These are phyloP conservation scores for Alternaria hordeiaustralica DNA, from an alignment of 2,329 filamentous ascomycete genomes.

Conservation along the genomic window DNA sequence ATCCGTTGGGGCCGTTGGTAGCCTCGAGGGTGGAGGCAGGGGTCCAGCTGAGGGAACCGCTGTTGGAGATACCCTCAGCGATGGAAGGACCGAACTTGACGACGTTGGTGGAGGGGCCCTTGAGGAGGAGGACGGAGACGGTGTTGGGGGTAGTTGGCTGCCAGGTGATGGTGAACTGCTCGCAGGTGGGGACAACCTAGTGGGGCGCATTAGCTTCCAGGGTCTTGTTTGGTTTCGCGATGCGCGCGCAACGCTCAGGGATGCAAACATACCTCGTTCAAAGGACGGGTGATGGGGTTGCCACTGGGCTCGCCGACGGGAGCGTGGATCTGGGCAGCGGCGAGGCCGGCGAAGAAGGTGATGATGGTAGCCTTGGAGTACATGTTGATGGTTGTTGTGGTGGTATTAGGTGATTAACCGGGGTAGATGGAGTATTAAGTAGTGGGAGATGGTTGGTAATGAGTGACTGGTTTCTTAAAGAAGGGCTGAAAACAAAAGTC, in stretches of 20 bases:
- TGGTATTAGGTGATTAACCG: slow-evolving; percentile 40
- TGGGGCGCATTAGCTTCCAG: slow-evolving; percentile 7
- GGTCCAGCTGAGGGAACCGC: slow-evolving; percentile 63
- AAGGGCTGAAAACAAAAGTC: slow-evolving; percentile 38
- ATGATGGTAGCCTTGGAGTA: slow-evolving; percentile 51
- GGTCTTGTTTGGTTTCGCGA: not conserved
- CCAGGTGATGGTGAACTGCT: slow-evolving; percentile 66
- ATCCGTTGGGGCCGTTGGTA: slow-evolving; percentile 56
- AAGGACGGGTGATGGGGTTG: slow-evolving; percentile 62
- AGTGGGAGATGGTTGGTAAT: slow-evolving; percentile 19
- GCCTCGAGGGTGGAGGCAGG: slow-evolving; percentile 56
- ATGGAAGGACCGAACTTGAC: slow-evolving; percentile 59
- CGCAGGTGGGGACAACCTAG: slow-evolving; percentile 61
- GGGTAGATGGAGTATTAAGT: slow-evolving; percentile 24
- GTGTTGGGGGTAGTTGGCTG: slow-evolving; percentile 55
- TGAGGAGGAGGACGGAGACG: slow-evolving; percentile 66
- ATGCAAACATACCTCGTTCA: slow-evolving; percentile 52
- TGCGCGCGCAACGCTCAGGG: not conserved
- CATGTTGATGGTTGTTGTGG: slow-evolving; percentile 36
- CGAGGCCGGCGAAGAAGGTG: slow-evolving; percentile 60
- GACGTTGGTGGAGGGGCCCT: slow-evolving; percentile 64
- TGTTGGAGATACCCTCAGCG: slow-evolving; percentile 61
- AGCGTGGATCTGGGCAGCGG: slow-evolving; percentile 44
- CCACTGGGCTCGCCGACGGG: slow-evolving; percentile 49
- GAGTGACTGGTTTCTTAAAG: slow-evolving; percentile 33